These are phyloP conservation scores for Striga asiatica DNA, from an alignment of 257 asterid species.

Conservation along the genomic window DNA sequence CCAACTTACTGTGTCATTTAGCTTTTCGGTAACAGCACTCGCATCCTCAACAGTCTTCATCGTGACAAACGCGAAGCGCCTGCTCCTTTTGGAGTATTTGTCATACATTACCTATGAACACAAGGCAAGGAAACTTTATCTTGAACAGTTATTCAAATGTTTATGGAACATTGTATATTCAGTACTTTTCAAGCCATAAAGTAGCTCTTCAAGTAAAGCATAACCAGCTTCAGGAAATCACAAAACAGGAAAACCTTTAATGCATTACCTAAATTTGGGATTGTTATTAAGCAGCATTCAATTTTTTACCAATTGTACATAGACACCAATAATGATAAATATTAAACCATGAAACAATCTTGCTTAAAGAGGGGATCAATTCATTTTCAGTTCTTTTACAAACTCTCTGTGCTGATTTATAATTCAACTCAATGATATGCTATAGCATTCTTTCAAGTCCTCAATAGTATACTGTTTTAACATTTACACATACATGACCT, in stretches of 20 bases:
- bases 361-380: too few relatives aligned
- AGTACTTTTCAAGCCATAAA: too few relatives aligned
- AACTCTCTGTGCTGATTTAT: too few relatives aligned
- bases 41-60: conserved; percentile 83
- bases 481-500: too few relatives aligned
- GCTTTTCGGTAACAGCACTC: conserved; percentile 55
- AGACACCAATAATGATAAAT: neutral
- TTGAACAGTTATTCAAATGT: too few relatives aligned
- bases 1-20: conserved; percentile 66
- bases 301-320: neutral
- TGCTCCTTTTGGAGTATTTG: conserved; percentile 77
- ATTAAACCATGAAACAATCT: too few relatives aligned
- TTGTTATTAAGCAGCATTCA: neutral
- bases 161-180: neutral
- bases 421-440: too few relatives aligned
- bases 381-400: too few relatives aligned
- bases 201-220: too few relatives aligned
- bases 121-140: too few relatives aligned
- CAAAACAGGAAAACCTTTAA: neutral
- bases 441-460: too few relatives aligned
- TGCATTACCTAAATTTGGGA: neutral
- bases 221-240: neutral
- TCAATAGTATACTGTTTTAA: too few relatives aligned
- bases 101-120: conserved; percentile 77
- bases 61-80: conserved; percentile 82